Evolutionary conservation across 139 green algal genomes (phyloP).

Genomic region (Protoeuglena noctilucae): DNA sequence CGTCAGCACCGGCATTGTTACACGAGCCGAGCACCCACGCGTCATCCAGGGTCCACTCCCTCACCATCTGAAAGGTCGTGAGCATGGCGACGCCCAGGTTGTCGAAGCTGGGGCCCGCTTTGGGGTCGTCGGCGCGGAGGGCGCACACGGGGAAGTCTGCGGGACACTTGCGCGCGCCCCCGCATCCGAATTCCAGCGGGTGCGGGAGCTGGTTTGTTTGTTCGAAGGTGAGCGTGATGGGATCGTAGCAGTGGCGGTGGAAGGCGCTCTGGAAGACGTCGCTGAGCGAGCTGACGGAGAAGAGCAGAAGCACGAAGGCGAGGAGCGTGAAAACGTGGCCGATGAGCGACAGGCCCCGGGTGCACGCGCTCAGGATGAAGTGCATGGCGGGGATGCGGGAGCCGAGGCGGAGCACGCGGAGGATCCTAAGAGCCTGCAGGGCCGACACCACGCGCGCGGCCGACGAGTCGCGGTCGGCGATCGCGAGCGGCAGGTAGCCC

Average conservation of each 20-base stretch:
- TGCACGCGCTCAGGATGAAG: constrained; percentile 48
- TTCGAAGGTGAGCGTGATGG: constrained; percentile 7
- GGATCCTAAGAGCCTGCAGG: constrained; percentile 30
- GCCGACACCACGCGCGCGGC: constrained; percentile 15
- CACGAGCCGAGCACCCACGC: too few relatives aligned
- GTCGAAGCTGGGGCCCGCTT: too few relatives aligned
- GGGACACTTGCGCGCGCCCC: constrained; percentile 10
- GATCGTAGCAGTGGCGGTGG: constrained; percentile 32
- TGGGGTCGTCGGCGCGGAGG: too few relatives aligned
- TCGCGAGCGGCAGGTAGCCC: constrained; percentile 36
- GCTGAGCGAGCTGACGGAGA: constrained; percentile 40
- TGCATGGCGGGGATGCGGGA: constrained; percentile 59
- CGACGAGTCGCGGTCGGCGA: too few relatives aligned
- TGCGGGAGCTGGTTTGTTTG: too few relatives aligned
- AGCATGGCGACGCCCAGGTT: constrained; percentile 42
- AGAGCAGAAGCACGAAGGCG: constrained; percentile 54
- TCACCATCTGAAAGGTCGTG: constrained; percentile 42
- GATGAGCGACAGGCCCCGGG: constrained; percentile 54
- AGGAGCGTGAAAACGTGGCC: constrained; percentile 38
- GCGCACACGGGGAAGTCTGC: constrained; percentile 2
- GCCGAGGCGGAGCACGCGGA: constrained; percentile 51
- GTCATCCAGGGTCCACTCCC: too few relatives aligned
- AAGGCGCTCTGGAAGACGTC: constrained; percentile 38
- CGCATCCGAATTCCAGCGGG: constrained; percentile 28
- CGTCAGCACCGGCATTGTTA: too few relatives aligned